Percentiles rank a stretch among this genome's conserved stretches.
Conservation (phyloP, 768 basidiomycete species). For the Tubosaeta sp. region DNA sequence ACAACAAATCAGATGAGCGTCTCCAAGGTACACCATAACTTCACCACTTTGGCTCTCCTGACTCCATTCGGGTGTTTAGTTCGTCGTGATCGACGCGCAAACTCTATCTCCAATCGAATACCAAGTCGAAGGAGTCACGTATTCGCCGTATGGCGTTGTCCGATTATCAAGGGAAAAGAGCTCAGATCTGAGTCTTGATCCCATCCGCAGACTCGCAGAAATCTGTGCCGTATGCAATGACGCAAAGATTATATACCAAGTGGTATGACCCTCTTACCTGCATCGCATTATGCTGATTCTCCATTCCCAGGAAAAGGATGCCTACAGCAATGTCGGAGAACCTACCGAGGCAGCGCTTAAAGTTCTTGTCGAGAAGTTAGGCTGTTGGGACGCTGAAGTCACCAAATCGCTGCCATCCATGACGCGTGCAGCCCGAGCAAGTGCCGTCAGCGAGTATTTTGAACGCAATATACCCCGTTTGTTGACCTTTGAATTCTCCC, state of each 20-base stretch:
- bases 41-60: constrained; percentile 1
- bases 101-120: constrained; percentile 58
- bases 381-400: constrained; percentile 59
- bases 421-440: constrained; percentile 60
- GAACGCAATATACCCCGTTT: constrained; percentile 73
- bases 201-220: constrained; percentile 82
- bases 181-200: constrained; percentile 59
- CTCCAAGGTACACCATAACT: constrained; percentile 48
- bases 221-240: constrained; percentile 95
- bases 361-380: constrained; percentile 93
- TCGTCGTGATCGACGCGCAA: constrained; percentile 63
- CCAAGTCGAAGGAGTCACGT: constrained; percentile 88
- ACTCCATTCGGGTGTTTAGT: constrained; percentile 41
- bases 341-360: constrained; percentile 97
- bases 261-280: constrained; percentile 41
- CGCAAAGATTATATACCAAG: constrained; percentile 80
- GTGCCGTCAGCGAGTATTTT: constrained; percentile 81
- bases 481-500: constrained; percentile 95
- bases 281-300: background rate
- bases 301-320: constrained; percentile 61
- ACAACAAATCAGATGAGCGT: constrained; percentile 99
- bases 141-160: constrained; percentile 78
- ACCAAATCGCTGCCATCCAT: constrained; percentile 55
- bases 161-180: constrained; percentile 60
- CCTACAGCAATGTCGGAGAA: constrained; percentile 86